phyloP scores from a whole-genome alignment of 495 filamentous ascomycete species.

The Tuber magnatum region DNA sequence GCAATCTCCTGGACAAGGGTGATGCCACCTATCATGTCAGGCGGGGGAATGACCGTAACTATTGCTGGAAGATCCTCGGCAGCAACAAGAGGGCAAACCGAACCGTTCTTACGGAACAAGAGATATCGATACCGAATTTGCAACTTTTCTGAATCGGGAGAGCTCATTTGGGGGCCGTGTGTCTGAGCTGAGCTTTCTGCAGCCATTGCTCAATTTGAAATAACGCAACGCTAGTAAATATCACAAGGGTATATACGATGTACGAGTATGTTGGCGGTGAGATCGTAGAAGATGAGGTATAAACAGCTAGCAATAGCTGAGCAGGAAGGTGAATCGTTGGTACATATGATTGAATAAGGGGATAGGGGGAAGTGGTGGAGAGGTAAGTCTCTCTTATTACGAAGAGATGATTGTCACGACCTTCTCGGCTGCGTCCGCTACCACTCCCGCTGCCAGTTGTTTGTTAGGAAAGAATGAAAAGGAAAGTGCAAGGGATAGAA shows the following conservation, averaged over 20 bases:
- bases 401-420: slow-evolving; percentile 2
- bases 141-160: neutral
- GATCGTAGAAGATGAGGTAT: slow-evolving; percentile 5
- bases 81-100: slow-evolving; percentile 23
- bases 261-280: slow-evolving; percentile 2
- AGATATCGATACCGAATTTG: slow-evolving; percentile 21
- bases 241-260: slow-evolving; percentile 4
- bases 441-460: slow-evolving; percentile 7
- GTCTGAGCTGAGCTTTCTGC: slow-evolving; percentile 3
- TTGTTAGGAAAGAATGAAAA: slow-evolving; percentile 10
- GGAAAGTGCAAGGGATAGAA: slow-evolving; percentile 5
- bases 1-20: slow-evolving; percentile 27
- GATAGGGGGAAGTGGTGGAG: neutral
- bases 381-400: slow-evolving; percentile 1
- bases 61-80: slow-evolving; percentile 16
- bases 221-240: neutral
- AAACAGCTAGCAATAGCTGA: slow-evolving; percentile 9
- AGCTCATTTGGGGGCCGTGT: slow-evolving; percentile 3
- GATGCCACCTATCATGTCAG: slow-evolving; percentile 7
- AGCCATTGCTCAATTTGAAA: slow-evolving; percentile 5
- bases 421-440: slow-evolving; percentile 1
- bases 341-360: neutral
- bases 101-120: slow-evolving; percentile 19
- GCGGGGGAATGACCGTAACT: slow-evolving; percentile 23
- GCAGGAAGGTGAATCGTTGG: neutral